phyloP scores from a whole-genome alignment of 108 stramenopile genomes.

The Epithemia pelagica region DNA sequence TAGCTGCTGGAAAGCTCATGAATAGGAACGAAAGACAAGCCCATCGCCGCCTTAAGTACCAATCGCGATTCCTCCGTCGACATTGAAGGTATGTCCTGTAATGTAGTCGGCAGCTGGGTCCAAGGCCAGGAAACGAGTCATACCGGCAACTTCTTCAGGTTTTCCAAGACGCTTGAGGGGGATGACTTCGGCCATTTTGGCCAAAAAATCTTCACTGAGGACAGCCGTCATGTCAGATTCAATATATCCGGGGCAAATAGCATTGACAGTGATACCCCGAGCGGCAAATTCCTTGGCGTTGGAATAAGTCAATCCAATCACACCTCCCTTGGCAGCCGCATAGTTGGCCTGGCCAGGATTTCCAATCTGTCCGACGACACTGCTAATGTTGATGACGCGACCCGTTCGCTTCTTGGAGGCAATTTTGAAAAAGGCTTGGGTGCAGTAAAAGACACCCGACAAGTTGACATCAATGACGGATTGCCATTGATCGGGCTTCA shows the following conservation, averaged over 20 bases:
- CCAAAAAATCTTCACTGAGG: constrained; percentile 42
- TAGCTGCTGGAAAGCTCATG: no score
- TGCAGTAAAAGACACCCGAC: constrained; percentile 92
- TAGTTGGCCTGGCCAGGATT: constrained; percentile 96
- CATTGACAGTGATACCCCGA: constrained; percentile 76
- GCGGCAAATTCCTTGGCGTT: constrained; percentile 88
- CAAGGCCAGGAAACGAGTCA: constrained; percentile 82
- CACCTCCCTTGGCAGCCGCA: constrained; percentile 90
- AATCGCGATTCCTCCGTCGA: constrained; percentile 96
- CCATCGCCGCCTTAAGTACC: no score
- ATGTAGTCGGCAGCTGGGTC: constrained; percentile 88
- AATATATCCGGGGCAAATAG: constrained; percentile 87
- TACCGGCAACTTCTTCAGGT: constrained; percentile 85
- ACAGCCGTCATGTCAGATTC: constrained; percentile 84
- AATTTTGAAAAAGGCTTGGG: constrained; percentile 89
- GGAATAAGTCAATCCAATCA: constrained; percentile 81
- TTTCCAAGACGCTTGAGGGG: constrained; percentile 85
- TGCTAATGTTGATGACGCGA: constrained; percentile 94
- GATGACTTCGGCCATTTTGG: constrained; percentile 62
- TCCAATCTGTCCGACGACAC: constrained; percentile 95
- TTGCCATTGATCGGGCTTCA: constrained; percentile 94
- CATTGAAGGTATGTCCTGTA: constrained; percentile 91
- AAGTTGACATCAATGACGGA: constrained; percentile 93
- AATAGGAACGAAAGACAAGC: no score
- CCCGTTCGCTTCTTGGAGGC: constrained; percentile 87